Evolutionary conservation across 768 basidiomycete genomes (phyloP).

Genomic region (Daedaleopsis sinensis): DNA sequence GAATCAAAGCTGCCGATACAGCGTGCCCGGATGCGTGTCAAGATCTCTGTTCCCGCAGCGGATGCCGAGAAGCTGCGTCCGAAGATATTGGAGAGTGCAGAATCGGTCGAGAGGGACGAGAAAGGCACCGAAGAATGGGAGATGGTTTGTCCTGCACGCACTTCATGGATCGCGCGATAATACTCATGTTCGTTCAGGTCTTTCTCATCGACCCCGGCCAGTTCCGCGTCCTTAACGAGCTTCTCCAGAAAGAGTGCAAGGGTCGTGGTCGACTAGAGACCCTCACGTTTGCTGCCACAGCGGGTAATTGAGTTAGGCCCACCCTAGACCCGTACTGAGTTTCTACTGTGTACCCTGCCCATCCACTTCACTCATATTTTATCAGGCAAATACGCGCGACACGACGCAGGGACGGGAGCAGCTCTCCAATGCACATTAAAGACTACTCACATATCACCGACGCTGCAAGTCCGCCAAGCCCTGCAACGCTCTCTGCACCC

Average conservation of each 20-base stretch:
- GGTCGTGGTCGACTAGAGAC: slow-evolving; percentile 88
- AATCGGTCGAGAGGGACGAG: slow-evolving; percentile 85
- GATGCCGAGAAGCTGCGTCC: slow-evolving; percentile 73
- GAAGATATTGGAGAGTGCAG: slow-evolving; percentile 70
- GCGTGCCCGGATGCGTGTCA: slow-evolving; percentile 90
- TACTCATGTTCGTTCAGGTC: slow-evolving; percentile 52
- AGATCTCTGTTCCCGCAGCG: slow-evolving; percentile 67
- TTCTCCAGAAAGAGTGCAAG: slow-evolving; percentile 90
- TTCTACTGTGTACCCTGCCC: no score
- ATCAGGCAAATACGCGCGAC: no score
- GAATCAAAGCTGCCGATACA: slow-evolving; percentile 90
- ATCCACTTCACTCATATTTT: no score
- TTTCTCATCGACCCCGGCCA: slow-evolving; percentile 92
- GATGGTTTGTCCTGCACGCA: slow-evolving; percentile 56
- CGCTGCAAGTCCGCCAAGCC: slow-evolving; percentile 3
- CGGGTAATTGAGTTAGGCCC: slow-evolving; percentile 27
- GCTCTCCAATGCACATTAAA: neutral
- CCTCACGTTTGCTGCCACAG: slow-evolving; percentile 68
- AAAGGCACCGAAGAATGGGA: slow-evolving; percentile 80
- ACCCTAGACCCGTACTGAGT: no score
- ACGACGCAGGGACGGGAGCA: neutral
- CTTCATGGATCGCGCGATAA: neutral
- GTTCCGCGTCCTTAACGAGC: slow-evolving; percentile 86
- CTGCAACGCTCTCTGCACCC: slow-evolving; percentile 22
- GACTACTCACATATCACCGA: neutral